These are phyloP conservation scores for Talaromyces amestolkiae DNA, from an alignment of 2,329 filamentous ascomycete genomes.

Conservation along the genomic window DNA sequence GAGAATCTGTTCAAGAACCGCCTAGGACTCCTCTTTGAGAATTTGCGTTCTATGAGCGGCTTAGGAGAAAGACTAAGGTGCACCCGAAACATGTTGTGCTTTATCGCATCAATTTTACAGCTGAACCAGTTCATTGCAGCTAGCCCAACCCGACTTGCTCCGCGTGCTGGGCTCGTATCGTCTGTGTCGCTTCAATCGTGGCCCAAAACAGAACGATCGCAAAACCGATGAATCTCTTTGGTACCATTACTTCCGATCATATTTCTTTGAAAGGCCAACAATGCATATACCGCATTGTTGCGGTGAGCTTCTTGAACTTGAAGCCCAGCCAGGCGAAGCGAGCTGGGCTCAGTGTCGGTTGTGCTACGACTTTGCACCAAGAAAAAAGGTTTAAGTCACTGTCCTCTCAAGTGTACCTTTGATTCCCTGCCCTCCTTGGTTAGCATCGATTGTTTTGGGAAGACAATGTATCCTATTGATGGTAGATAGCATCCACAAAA, in stretches of 20 bases:
- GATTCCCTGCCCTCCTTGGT: neutral
- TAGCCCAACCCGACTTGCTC: too few relatives aligned
- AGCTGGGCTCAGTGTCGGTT: neutral
- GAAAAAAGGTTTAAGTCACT: too few relatives aligned
- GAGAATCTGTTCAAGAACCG: neutral
- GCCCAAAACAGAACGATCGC: neutral
- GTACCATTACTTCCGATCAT: neutral
- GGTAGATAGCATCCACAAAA: neutral
- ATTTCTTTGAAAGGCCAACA: neutral
- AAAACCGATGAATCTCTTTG: neutral
- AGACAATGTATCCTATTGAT: neutral
- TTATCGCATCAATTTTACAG: too few relatives aligned
- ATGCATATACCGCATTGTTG: neutral
- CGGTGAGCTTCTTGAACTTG: neutral
- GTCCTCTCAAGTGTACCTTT: too few relatives aligned
- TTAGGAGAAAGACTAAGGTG: too few relatives aligned
- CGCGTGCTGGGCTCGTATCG: neutral
- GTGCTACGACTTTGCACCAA: neutral
- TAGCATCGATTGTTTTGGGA: neutral
- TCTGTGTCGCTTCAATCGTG: neutral
- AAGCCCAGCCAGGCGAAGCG: neutral
- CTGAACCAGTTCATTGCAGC: too few relatives aligned
- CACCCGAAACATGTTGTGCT: too few relatives aligned
- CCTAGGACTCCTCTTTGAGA: too few relatives aligned
- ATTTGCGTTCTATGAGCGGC: too few relatives aligned